A percentile compares a stretch with the other conserved stretches of the same genome.
Conservation (phyloP, 2,329 filamentous ascomycete genomes). For the Tolypocladium ovalisporum region DNA sequence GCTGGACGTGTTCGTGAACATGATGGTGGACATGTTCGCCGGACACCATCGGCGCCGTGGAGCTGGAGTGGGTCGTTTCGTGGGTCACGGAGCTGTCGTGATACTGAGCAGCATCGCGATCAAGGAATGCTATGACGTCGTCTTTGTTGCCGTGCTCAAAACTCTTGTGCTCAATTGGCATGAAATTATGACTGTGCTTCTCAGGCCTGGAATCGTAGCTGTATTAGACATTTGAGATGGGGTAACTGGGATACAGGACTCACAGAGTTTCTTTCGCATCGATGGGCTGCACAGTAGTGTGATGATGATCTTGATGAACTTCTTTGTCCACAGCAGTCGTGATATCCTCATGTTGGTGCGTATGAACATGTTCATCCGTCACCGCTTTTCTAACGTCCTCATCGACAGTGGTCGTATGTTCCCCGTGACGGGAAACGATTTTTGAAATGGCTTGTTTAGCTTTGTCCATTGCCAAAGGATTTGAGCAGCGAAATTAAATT, state of each 20-base stretch:
- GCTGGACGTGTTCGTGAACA: slow-evolving; percentile 59
- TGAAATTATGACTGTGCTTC: slow-evolving; percentile 45
- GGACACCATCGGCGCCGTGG: too few relatives aligned
- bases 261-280: slow-evolving; percentile 26
- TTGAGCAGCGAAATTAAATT: not conserved
- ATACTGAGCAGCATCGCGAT: too few relatives aligned
- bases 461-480: slow-evolving; percentile 42
- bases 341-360: slow-evolving; percentile 50
- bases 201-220: slow-evolving; percentile 34
- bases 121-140: too few relatives aligned
- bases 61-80: too few relatives aligned
- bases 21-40: slow-evolving; percentile 22
- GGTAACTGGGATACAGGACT: slow-evolving; percentile 11
- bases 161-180: too few relatives aligned
- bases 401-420: slow-evolving; percentile 61
- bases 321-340: slow-evolving; percentile 56
- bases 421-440: slow-evolving; percentile 50
- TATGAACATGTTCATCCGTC: slow-evolving; percentile 47
- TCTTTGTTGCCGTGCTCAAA: too few relatives aligned
- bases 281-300: slow-evolving; percentile 59
- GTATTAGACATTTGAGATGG: not conserved
- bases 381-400: slow-evolving; percentile 52
- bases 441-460: slow-evolving; percentile 50
- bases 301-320: slow-evolving; percentile 62
- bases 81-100: too few relatives aligned